These are phyloP conservation scores for Solanum aculeatissimum DNA, from an alignment of 305 asterid genomes.

Conservation along the genomic window DNA sequence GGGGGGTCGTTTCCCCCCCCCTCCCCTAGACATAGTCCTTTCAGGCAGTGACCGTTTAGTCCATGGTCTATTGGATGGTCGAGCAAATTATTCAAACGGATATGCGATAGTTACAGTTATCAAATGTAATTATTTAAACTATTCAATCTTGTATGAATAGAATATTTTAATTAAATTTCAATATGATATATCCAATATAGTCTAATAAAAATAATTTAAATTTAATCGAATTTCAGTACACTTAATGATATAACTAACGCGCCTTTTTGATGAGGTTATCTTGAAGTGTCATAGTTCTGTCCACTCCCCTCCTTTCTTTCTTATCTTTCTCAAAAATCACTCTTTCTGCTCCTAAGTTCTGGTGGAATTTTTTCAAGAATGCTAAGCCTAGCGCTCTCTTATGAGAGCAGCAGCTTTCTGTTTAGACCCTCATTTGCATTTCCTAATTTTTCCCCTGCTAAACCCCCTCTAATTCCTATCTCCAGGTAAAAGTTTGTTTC, in stretches of 20 bases:
- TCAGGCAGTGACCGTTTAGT: too few relatives aligned
- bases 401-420: not conserved
- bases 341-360: not conserved
- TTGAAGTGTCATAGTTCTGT: not conserved
- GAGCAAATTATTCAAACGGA: too few relatives aligned
- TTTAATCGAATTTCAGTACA: too few relatives aligned
- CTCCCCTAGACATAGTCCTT: too few relatives aligned
- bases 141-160: too few relatives aligned
- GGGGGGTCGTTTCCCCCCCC: too few relatives aligned
- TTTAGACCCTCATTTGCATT: not conserved
- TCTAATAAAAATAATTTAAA: too few relatives aligned
- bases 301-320: not conserved
- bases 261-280: not conserved
- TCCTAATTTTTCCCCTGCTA: not conserved
- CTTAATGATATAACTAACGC: not conserved
- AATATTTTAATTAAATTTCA: too few relatives aligned
- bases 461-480: not conserved
- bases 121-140: too few relatives aligned
- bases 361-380: not conserved
- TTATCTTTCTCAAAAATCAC: not conserved
- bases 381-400: constrained; percentile 15
- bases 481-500: constrained; percentile 1
- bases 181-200: too few relatives aligned
- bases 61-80: too few relatives aligned
- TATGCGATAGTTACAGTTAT: too few relatives aligned